A percentile compares a stretch with the other conserved stretches of the same genome.
These are phyloP conservation scores for Fusarium tricinctum DNA, from an alignment of 2,329 filamentous ascomycete genomes.

Conservation along the genomic window DNA sequence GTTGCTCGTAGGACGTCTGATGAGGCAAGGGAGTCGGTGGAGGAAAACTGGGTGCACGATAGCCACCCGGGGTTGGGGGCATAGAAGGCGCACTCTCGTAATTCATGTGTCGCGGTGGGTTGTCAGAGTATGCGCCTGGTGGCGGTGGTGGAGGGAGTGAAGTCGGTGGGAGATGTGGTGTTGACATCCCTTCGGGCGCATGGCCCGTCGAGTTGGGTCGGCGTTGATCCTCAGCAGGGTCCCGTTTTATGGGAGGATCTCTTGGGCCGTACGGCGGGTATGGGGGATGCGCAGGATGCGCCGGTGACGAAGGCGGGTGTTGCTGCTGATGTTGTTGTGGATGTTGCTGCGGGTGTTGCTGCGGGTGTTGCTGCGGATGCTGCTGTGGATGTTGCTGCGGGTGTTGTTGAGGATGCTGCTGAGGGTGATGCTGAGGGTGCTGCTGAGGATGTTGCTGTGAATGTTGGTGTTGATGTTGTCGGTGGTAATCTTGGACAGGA, in stretches of 20 bases:
- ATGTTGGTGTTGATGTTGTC: conserved; percentile 45
- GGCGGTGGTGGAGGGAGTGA: conserved; percentile 53
- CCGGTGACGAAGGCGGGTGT: conserved; percentile 58
- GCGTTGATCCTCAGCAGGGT: conserved; percentile 66
- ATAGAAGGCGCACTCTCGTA: conserved; percentile 64
- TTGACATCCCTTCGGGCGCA: conserved; percentile 54
- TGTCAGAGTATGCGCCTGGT: conserved; percentile 59
- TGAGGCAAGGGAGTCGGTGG: conserved; percentile 59
- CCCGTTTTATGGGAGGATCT: conserved; percentile 70
- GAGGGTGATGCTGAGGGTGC: conserved; percentile 46
- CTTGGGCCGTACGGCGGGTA: conserved; percentile 62
- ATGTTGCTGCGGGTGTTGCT: conserved; percentile 49
- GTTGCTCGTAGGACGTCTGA: conserved; percentile 57
- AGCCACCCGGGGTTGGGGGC: conserved; percentile 61
- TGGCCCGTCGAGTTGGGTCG: conserved; percentile 67
- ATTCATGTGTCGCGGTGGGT: conserved; percentile 66
- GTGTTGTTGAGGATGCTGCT: conserved; percentile 41
- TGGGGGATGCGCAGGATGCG: conserved; percentile 55
- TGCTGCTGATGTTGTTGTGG: conserved; percentile 46
- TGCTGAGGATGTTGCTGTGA: conserved; percentile 50
- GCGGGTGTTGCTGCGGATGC: conserved; percentile 52
- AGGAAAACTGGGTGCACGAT: conserved; percentile 59
- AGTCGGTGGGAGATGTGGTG: conserved; percentile 51
- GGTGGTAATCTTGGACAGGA: conserved; percentile 68
- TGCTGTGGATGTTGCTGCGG: conserved; percentile 45